These are phyloP conservation scores for Lophiotrema nucula DNA, from an alignment of 495 filamentous ascomycete genomes.

Conservation along the genomic window DNA sequence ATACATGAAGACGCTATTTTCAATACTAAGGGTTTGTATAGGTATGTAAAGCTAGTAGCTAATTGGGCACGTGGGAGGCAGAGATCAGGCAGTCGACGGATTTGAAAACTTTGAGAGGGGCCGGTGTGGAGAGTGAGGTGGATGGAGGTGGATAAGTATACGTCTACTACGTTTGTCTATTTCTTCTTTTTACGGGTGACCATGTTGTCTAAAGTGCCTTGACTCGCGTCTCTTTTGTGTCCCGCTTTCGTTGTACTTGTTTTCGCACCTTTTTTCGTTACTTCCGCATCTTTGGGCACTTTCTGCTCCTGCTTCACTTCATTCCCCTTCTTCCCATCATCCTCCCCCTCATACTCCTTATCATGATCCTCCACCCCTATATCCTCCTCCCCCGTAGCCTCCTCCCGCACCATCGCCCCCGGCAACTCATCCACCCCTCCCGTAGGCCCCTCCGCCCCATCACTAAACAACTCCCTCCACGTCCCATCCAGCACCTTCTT, in stretches of 20 bases:
- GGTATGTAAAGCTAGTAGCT: too few species aligned
- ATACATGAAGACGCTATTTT: too few species aligned
- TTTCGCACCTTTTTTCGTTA: not conserved
- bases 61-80: too few species aligned
- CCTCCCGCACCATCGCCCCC: constrained; percentile 35
- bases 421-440: constrained; percentile 35
- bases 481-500: constrained; percentile 57
- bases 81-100: too few species aligned
- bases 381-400: constrained; percentile 1
- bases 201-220: constrained; percentile 36
- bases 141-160: too few species aligned
- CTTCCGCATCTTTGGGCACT: not conserved
- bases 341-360: not conserved
- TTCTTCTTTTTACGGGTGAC: constrained; percentile 31
- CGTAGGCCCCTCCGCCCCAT: constrained; percentile 50
- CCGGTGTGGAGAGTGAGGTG: too few species aligned
- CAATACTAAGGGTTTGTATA: too few species aligned
- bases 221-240: constrained; percentile 36
- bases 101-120: too few species aligned
- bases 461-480: constrained; percentile 58
- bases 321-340: not conserved
- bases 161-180: too few species aligned
- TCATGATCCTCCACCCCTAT: constrained; percentile 28
- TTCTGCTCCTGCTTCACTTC: not conserved
- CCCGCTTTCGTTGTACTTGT: not conserved